phyloP scores from a whole-genome alignment of 495 filamentous ascomycete species.

The Daldinia vernicosa region DNA sequence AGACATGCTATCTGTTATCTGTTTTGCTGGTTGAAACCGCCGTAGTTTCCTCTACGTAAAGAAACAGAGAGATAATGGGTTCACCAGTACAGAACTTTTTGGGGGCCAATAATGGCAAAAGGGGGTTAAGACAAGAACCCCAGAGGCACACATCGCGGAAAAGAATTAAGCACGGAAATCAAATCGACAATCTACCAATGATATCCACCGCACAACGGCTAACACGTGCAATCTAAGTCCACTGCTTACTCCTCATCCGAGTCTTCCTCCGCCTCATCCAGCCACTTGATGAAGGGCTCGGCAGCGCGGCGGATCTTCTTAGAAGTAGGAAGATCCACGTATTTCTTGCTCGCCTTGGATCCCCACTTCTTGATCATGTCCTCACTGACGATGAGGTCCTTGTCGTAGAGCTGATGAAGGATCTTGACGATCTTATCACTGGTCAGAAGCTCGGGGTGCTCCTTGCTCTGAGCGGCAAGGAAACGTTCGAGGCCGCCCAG shows the following conservation, averaged over 20 bases:
- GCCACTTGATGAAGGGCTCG: conserved; percentile 92
- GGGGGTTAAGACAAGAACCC: neutral
- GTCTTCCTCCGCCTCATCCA: conserved; percentile 88
- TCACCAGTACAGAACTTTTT: neutral
- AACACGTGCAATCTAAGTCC: neutral
- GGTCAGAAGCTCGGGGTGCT: conserved; percentile 76
- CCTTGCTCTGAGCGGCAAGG: conserved; percentile 71
- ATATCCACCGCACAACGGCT: conserved; percentile 9
- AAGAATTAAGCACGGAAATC: neutral
- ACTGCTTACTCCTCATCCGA: conserved; percentile 65
- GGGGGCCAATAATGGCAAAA: neutral
- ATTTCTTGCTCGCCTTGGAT: conserved; percentile 94
- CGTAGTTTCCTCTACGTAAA: neutral
- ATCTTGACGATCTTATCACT: conserved; percentile 79
- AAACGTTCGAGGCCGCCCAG: conserved; percentile 97
- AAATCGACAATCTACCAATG: conserved; percentile 19
- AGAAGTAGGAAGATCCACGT: conserved; percentile 86
- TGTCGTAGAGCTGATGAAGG: conserved; percentile 84
- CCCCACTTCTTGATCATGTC: conserved; percentile 92
- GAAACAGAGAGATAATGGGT: neutral
- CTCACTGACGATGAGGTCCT: conserved; percentile 86
- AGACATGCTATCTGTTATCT: neutral
- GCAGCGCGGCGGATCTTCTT: conserved; percentile 96
- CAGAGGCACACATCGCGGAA: neutral
- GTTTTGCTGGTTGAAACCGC: neutral